phyloP scores from a whole-genome alignment of 176 grass and related monocot species.

The Saccharum officinarum region DNA sequence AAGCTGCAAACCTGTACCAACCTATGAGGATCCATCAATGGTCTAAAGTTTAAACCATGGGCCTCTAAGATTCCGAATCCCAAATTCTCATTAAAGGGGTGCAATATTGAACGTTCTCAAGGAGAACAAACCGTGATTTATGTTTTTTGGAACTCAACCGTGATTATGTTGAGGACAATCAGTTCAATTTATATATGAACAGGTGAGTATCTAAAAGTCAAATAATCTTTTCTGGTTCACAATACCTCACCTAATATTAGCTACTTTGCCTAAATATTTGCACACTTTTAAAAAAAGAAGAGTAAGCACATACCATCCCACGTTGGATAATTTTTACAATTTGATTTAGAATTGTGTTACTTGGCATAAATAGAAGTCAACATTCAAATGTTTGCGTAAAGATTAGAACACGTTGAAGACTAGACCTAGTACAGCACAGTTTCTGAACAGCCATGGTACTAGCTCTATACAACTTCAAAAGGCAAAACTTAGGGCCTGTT shows the following conservation, averaged over 20 bases:
- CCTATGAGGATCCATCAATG: background rate
- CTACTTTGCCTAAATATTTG: background rate
- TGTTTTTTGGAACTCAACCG: background rate
- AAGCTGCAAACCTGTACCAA: background rate
- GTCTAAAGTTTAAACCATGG: background rate
- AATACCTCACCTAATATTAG: background rate
- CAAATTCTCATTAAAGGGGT: background rate
- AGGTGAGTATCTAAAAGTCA: background rate
- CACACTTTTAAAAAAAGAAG: background rate
- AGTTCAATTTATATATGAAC: background rate
- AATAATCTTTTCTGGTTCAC: background rate
- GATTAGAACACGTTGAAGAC: constrained; percentile 4
- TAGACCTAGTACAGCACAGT: background rate
- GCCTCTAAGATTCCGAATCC: background rate
- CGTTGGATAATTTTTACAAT: background rate
- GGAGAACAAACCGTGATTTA: background rate
- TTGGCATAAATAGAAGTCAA: background rate
- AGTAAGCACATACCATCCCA: background rate
- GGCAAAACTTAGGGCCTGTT: background rate
- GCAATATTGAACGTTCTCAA: background rate
- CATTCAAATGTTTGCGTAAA: constrained; percentile 6
- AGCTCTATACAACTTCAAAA: background rate
- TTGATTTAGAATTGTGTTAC: constrained; percentile 12
- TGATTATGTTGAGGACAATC: background rate
- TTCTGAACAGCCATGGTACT: background rate